Evolutionary conservation across 345 rosid species (phyloP).

Genomic region (Melaleuca quinquenervia): DNA sequence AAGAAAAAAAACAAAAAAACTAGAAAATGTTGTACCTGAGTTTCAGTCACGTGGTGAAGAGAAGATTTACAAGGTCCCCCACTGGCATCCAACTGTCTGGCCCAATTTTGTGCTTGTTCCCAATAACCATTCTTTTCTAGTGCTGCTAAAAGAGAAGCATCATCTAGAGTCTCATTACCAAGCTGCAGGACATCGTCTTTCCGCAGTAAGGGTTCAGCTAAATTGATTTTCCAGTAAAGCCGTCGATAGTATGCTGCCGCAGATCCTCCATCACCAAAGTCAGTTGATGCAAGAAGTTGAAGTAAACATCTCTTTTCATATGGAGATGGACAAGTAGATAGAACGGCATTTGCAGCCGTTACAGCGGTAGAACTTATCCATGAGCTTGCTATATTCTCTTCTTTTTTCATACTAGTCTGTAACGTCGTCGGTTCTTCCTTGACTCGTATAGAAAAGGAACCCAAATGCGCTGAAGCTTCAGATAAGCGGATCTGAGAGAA

Average conservation of each 20-base stretch:
- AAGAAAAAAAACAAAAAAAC: not conserved
- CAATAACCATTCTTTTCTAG: conserved; percentile 77
- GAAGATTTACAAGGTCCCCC: conserved; percentile 83
- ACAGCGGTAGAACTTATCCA: conserved; percentile 90
- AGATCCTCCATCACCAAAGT: conserved; percentile 92
- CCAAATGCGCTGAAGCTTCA: conserved; percentile 96
- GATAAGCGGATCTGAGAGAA: conserved; percentile 94
- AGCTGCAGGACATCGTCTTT: conserved; percentile 59
- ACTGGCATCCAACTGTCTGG: conserved; percentile 82
- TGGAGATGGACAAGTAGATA: conserved; percentile 88
- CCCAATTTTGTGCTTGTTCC: conserved; percentile 99
- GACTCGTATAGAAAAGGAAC: conserved; percentile 83
- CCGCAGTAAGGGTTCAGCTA: conserved; percentile 82
- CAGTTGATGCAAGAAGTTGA: conserved; percentile 83
- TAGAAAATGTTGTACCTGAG: conserved; percentile 48
- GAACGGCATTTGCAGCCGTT: conserved; percentile 84
- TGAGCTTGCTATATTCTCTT: conserved; percentile 47
- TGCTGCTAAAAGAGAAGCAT: conserved; percentile 77
- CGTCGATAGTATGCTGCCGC: conserved; percentile 66
- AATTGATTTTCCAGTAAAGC: conserved; percentile 85
- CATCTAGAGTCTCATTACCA: conserved; percentile 79
- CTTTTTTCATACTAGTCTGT: conserved; percentile 51
- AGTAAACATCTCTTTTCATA: conserved; percentile 93
- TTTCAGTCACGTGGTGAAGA: conserved; percentile 86
- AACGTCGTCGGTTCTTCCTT: conserved; percentile 60